Base-by-base conservation (phyloP, 495 filamentous ascomycete species). In the Oidiodendron maius region DNA sequence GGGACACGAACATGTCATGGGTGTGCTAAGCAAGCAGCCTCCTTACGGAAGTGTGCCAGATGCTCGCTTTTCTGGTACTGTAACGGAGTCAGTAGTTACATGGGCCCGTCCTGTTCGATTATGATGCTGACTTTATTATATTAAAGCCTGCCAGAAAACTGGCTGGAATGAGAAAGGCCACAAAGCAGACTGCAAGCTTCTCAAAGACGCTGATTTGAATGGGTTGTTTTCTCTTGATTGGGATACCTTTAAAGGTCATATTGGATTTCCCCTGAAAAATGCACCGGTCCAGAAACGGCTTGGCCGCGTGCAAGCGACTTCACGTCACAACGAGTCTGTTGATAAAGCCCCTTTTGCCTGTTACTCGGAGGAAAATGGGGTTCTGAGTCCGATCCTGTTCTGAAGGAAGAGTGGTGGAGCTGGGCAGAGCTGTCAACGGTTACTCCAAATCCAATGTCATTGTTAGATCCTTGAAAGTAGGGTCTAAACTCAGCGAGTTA, bases 151-250 rank as follows among this genome's bases (percentile, higher is more conserved):
- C 13, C 63, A 66, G 43, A 43, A 16, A 35, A 51, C 52, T 52
- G 60, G 57, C 37, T 66, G 60, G 63, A 61, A 57, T 24, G 58
- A 63, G 44, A 58, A 58, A 49, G 60, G 60, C 26, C 62, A 66
- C 44, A 63, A 64, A 46, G 43, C 52, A 23, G 53, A 64, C 46
- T 66, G 62, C 55, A 64, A 61, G 57, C 44, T 62, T 15, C 41
- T 66, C 38, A 64, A 57, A 51, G 62, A 64, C 51, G 41, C 52
- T 20, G 62, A 63, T 55, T 60, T 62, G 50, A 35, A 25, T 34
- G 51, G 40, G 48, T 37, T 64, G 44, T 56, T 64, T 42, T n/a
- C 23, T 50, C 49, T 63, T 43, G 53, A 63, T 36, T 66, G 62
- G 63, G 59, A 64, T 44, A 32, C 54, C 25, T 65, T 64, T 58